phyloP scores from a whole-genome alignment of 495 filamentous ascomycete species.

The Schizothecium vesticola region DNA sequence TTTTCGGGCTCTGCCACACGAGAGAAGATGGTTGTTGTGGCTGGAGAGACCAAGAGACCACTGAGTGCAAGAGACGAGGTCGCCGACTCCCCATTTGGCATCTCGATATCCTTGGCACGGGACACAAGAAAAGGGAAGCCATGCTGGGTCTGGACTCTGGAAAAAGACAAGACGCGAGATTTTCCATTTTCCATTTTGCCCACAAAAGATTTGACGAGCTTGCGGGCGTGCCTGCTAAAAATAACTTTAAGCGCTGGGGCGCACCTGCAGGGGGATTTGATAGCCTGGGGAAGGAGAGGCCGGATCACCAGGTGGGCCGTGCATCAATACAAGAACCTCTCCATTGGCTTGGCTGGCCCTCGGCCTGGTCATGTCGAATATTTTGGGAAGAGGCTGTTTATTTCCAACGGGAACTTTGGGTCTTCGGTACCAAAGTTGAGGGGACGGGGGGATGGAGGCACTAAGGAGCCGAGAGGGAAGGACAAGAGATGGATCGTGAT shows the following conservation, averaged over 20 bases:
- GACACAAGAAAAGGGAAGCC: background rate
- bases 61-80: background rate
- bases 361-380: background rate
- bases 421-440: background rate
- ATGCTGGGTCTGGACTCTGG: background rate
- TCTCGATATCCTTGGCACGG: background rate
- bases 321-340: background rate
- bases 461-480: no score
- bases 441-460: no score
- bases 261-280: slow-evolving; percentile 13
- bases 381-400: background rate
- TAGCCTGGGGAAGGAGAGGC: background rate
- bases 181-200: background rate
- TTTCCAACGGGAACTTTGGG: background rate
- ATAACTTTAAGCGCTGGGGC: slow-evolving; percentile 14
- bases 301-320: background rate
- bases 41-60: background rate
- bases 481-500: background rate
- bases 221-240: slow-evolving; percentile 3
- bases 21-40: background rate
- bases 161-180: background rate
- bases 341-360: background rate
- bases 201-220: background rate
- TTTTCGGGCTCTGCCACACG: background rate
- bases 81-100: background rate